Base-by-base conservation (phyloP, 768 basidiomycete genomes). In the Boletus bicolor region DNA sequence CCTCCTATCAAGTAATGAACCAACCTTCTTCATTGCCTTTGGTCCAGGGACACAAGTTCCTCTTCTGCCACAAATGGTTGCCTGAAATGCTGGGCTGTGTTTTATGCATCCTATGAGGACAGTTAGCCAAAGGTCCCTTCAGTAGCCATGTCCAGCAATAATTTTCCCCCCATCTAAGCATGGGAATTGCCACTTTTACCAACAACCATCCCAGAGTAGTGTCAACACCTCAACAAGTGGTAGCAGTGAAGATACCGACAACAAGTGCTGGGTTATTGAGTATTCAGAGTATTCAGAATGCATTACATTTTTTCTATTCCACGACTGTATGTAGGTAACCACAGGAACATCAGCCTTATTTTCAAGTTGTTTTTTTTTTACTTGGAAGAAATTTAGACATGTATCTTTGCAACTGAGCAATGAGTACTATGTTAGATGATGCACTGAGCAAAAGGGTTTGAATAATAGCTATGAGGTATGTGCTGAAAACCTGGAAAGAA, bases 121-220 rank as follows among this genome's bases (percentile, higher is more conserved):
- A 47, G 24, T 35, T 21, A 46, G 32, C 37, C 42, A 44, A 34
- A 21, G 21, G 15, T 14, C 32, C 8, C 42, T 49, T 7, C 51
- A 70, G 9, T 60, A 65, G 14, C 77, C 76, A 21, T 63, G 70
- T 26, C 68, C 71, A 30, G 76, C 73, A 6, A 59, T 76, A 36
- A 74, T 71, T 17, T 66, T 76, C 37, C 69, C 52, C 36, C 46
- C 74, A 35, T 64, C 72, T 34, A 35, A 43, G 28, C 73, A 21
- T 67, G 19, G 19, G 19, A 19, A 70, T 50, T 59, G 66, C 30
- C 69, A 73, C 38, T 42, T 53, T 21, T 48, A 50, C 36, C 51
- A 55, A 41, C 46, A 57, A 28, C 14, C 37, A 14, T 56, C 55
- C 14, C 38, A 53, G 4, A 39, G 36, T 28, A 55, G 55, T 49